Evolutionary conservation across 2,329 filamentous ascomycete genomes (phyloP).

Genomic region (Nannizzia gypsea): DNA sequence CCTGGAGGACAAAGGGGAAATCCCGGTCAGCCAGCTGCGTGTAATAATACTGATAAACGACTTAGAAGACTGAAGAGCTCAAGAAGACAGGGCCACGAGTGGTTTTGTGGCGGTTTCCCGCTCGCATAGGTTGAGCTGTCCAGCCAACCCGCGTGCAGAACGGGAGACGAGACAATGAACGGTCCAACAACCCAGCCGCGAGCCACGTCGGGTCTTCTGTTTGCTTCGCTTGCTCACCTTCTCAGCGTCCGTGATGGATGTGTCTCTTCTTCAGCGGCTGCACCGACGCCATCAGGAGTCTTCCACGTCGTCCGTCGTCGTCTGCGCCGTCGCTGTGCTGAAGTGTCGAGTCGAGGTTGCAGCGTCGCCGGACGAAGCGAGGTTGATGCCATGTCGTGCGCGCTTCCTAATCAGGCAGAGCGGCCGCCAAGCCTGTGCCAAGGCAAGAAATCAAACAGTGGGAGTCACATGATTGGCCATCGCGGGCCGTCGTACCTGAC

Average conservation of each 20-base stretch:
- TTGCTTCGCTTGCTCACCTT: background rate
- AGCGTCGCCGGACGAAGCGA: background rate
- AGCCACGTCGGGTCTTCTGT: background rate
- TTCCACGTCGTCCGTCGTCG: background rate
- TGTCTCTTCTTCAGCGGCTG: background rate
- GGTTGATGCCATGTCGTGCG: background rate
- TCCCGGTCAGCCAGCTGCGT: background rate
- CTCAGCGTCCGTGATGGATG: slow-evolving; percentile 2
- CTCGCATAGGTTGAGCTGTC: background rate
- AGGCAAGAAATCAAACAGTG: background rate
- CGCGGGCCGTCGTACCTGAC: background rate
- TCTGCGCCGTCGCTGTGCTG: background rate
- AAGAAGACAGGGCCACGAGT: background rate
- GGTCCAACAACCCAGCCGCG: background rate
- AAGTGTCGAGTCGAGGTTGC: background rate
- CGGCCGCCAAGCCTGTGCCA: background rate
- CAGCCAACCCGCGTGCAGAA: slow-evolving; percentile 2
- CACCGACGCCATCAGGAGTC: background rate
- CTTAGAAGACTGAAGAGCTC: background rate
- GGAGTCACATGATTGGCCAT: background rate
- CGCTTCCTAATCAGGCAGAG: background rate
- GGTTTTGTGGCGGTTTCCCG: background rate
- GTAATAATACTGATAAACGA: background rate
- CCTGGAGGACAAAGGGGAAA: background rate
- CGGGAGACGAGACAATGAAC: background rate